Base-by-base conservation (phyloP, 345 rosid species). In the Trapa incisa region DNA sequence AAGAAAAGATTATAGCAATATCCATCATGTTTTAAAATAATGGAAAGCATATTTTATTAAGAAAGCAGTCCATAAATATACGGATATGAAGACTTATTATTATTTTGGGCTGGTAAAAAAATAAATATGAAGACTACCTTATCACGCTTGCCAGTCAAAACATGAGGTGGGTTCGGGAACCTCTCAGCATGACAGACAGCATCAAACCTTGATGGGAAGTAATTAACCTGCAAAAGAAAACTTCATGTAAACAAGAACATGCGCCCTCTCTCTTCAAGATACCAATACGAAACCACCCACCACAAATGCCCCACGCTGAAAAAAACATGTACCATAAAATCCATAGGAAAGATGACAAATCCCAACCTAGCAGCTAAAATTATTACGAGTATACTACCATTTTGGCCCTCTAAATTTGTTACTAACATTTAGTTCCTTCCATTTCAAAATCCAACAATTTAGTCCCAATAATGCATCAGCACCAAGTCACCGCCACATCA, bases 131-230 rank as follows among this genome's bases (percentile, higher is more conserved):
- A 75, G 70, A 74, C 67, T 37, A 87, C 97, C 96, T 70, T 89
- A 73, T 94, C 99, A 64, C 97, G 97, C 72, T 64, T 84, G 78
- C 97, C 97, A 38, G 74, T 76, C 85, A 82, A 78, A 64, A 74
- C 29, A 53, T 71, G 45, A 70, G 93, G 73, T 58, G 86, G 84
- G 48, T 81, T 77, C 15, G 96, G 96, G 76, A 32, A 77, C 67
- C 47, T 78, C 72, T 87, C 87, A 33, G 96, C 95, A 73, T 89
- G 88, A 54, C 91, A 93, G 75, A 74, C 86, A 3, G 89, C 86
- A 76, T 94, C 88, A 47, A 66, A 83, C 75, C 92, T 89, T 37
- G 99, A 94, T 39, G 99, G 96, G 80, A 94, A 94, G 80, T 94
- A 94, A 77, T 94, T 82, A 45, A 94, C 79, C 99, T 94, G 79